Evolutionary conservation across 2,329 filamentous ascomycete species (phyloP).

Genomic region (Cyphellophora attinorum): DNA sequence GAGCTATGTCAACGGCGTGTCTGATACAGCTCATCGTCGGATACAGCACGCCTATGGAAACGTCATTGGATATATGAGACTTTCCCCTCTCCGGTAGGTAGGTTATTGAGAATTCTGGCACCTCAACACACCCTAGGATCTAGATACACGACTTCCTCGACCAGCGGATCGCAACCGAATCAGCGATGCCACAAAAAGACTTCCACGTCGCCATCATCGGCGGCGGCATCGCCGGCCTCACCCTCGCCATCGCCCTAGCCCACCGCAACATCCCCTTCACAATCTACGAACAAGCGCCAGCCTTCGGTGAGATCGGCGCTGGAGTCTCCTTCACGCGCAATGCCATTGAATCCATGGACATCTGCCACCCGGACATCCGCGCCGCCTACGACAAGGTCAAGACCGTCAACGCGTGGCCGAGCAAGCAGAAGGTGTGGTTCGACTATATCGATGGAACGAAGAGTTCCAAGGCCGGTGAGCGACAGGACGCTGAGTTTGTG

Average conservation of each 20-base stretch:
- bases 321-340: conserved; percentile 42
- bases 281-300: conserved; percentile 37
- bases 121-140: too few relatives aligned
- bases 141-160: too few relatives aligned
- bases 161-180: too few relatives aligned
- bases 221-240: conserved; percentile 23
- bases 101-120: too few relatives aligned
- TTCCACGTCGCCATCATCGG: conserved; percentile 24
- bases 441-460: conserved; percentile 29
- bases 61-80: too few relatives aligned
- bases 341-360: conserved; percentile 38
- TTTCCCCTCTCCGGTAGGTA: too few relatives aligned
- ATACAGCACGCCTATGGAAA: too few relatives aligned
- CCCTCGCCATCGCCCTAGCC: conserved; percentile 17
- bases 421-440: conserved; percentile 31
- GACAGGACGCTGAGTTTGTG: conserved; percentile 30
- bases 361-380: conserved; percentile 31
- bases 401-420: conserved; percentile 21
- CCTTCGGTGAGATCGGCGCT: conserved; percentile 44
- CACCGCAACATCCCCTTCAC: conserved; percentile 18
- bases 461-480: conserved; percentile 12
- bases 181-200: too few relatives aligned
- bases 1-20: too few relatives aligned
- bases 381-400: conserved; percentile 29
- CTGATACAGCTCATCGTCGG: too few relatives aligned